phyloP scores from a whole-genome alignment of 148 eudicot genomes.

The Cornus kousa region DNA sequence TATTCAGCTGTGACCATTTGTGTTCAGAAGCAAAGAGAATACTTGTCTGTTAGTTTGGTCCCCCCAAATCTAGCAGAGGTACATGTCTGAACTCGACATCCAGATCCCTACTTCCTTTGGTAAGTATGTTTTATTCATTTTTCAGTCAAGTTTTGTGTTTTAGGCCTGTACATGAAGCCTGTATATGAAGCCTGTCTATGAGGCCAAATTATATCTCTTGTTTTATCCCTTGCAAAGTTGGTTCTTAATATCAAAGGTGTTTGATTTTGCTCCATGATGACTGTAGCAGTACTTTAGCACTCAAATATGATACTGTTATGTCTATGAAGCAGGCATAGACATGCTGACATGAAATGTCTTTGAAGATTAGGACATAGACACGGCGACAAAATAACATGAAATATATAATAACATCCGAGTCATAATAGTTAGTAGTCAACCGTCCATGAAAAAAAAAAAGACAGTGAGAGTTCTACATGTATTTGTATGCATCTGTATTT shows the following conservation, averaged over 20 bases:
- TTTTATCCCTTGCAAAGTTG: not conserved
- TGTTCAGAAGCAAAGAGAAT: not conserved
- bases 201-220: not conserved
- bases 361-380: too few relatives aligned
- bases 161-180: not conserved
- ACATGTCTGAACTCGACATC: not conserved
- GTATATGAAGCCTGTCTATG: not conserved
- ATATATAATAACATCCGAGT: too few relatives aligned
- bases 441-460: too few relatives aligned
- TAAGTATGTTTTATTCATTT: not conserved
- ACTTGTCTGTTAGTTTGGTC: not conserved
- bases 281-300: too few relatives aligned
- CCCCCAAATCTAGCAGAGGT: not conserved
- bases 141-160: not conserved
- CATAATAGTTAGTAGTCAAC: too few relatives aligned
- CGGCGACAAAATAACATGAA: too few relatives aligned
- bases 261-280: not conserved
- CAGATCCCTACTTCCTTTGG: not conserved
- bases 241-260: not conserved
- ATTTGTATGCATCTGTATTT: too few relatives aligned
- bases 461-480: too few relatives aligned
- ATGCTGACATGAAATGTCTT: too few relatives aligned
- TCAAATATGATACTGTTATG: too few relatives aligned
- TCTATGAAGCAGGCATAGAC: too few relatives aligned
- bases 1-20: not conserved